Base-by-base conservation (phyloP, 1,139 yeast genomes). In the Zygoascus hellenicus region DNA sequence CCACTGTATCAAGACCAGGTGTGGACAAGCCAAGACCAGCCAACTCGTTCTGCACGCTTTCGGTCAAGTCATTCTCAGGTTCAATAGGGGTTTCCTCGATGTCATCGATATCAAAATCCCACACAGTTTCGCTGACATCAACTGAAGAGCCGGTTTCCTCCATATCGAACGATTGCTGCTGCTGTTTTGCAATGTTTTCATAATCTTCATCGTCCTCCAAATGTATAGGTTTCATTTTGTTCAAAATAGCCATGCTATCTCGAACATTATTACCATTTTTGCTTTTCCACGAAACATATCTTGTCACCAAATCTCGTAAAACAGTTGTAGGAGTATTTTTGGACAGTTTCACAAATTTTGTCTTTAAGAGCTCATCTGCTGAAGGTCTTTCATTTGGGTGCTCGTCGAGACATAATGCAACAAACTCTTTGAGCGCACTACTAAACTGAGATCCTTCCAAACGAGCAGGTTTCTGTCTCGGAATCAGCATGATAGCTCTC, bases 401-500 rank as follows among this genome's bases (percentile, higher is more conserved):
- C 65, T 94, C 98, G 64, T 92, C 97, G 43, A 94, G 72, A 67
- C 97, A 92, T 44, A 85, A 70, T 0, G 98, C 96, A 45, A 94
- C 83, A 52, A 88, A 80, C 65, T 94, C 98, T 59, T 90, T 94
- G 50, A 92, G 69, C 1, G 76, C 68, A 0, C 83, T 65, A 0
- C 95, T 79, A 62, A 87, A 88, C 53, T 82, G 88, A 46, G 92
- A 71, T 5, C 98, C 97, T 61, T 94, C 98, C 47, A 94, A 70
- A 52, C 98, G 74, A 2, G 98, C 96, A 5, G 98, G 98, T 44
- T 90, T 87, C 58, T 86, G 87, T 54, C 90, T 86, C 0, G 96
- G 87, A 50, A 94, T 90, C 65, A 92, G 70, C 63, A 88, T 92
- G 87, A 94, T 86, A 1, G 97, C 98, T 69, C 96, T 77, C 72